Percentiles rank a stretch among this genome's conserved stretches.
These are phyloP conservation scores for Lactifluus pinguis DNA, from an alignment of 768 basidiomycete species.

Conservation along the genomic window DNA sequence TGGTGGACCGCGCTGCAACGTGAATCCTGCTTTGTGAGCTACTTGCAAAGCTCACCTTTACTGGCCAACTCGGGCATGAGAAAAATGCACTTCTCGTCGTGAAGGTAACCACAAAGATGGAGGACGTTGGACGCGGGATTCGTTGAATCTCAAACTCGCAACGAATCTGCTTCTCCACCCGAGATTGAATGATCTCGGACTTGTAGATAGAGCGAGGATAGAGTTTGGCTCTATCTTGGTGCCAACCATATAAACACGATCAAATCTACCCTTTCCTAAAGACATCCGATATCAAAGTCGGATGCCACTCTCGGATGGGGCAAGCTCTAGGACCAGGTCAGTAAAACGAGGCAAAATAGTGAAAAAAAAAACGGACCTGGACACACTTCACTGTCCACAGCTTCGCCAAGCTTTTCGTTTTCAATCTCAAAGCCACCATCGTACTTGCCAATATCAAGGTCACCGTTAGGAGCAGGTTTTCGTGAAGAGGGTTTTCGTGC, in stretches of 20 bases:
- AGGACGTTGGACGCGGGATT: slow-evolving; percentile 87
- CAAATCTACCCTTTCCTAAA: slow-evolving; percentile 99
- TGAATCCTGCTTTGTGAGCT: slow-evolving; percentile 75
- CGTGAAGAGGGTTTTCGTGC: slow-evolving; percentile 8
- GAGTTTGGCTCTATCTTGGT: slow-evolving; percentile 83
- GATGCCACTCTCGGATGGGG: slow-evolving; percentile 78
- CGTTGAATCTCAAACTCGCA: slow-evolving; percentile 98
- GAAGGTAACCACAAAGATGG: slow-evolving; percentile 93
- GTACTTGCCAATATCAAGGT: slow-evolving; percentile 78
- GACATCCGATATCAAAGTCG: slow-evolving; percentile 89
- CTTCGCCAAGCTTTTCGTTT: slow-evolving; percentile 66
- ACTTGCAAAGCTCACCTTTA: slow-evolving; percentile 95
- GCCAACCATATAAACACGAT: slow-evolving; percentile 96
- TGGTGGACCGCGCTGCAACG: too few relatives aligned
- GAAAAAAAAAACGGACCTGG: slow-evolving; percentile 36
- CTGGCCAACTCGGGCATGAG: slow-evolving; percentile 97
- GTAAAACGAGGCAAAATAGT: slow-evolving; percentile 3
- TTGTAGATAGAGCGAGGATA: slow-evolving; percentile 96
- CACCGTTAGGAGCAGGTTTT: slow-evolving; percentile 20
- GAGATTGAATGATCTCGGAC: slow-evolving; percentile 83
- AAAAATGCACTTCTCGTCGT: slow-evolving; percentile 96
- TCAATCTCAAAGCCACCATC: slow-evolving; percentile 96
- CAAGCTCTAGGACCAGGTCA: slow-evolving; percentile 30
- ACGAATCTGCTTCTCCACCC: slow-evolving; percentile 93
- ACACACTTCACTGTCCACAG: slow-evolving; percentile 61